Percentiles rank a stretch among this genome's conserved stretches.
phyloP scores from a whole-genome alignment of 1,284 basidiomycete species.

The Ceraceosorus guamensis region DNA sequence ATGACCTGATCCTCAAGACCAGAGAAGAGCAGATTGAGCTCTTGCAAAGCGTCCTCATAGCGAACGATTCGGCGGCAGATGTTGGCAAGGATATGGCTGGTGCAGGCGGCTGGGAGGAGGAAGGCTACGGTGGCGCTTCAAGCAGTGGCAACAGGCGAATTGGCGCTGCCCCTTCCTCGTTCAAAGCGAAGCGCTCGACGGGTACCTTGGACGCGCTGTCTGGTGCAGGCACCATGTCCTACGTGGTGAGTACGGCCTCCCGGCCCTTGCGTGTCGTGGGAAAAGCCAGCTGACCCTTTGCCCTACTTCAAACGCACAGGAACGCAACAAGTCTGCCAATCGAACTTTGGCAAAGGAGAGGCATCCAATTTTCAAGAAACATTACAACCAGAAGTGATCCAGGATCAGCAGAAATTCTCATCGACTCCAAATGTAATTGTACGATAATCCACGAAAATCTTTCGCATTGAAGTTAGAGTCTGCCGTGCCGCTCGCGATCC shows the following conservation, averaged over 20 bases:
- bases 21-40: constrained; percentile 91
- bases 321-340: constrained; percentile 47
- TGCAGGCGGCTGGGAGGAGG: constrained; percentile 19
- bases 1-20: constrained; percentile 83
- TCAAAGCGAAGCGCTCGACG: constrained; percentile 36
- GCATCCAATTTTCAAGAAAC: constrained; percentile 38
- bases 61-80: constrained; percentile 84
- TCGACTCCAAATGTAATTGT: too few species aligned
- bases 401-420: too few species aligned
- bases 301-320: constrained; percentile 12
- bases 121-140: constrained; percentile 5
- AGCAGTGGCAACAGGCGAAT: constrained; percentile 3
- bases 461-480: too few species aligned
- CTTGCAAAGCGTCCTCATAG: constrained; percentile 77
- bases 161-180: constrained; percentile 7
- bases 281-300: neutral
- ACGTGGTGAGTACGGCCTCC: constrained; percentile 21
- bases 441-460: too few species aligned
- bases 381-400: too few species aligned
- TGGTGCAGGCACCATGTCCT: constrained; percentile 49
- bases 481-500: too few species aligned
- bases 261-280: neutral
- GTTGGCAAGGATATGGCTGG: constrained; percentile 72
- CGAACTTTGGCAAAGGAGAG: constrained; percentile 40
- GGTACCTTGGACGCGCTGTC: constrained; percentile 46